Conservation (phyloP, 768 basidiomycete species). For the Rickenella mellea region DNA sequence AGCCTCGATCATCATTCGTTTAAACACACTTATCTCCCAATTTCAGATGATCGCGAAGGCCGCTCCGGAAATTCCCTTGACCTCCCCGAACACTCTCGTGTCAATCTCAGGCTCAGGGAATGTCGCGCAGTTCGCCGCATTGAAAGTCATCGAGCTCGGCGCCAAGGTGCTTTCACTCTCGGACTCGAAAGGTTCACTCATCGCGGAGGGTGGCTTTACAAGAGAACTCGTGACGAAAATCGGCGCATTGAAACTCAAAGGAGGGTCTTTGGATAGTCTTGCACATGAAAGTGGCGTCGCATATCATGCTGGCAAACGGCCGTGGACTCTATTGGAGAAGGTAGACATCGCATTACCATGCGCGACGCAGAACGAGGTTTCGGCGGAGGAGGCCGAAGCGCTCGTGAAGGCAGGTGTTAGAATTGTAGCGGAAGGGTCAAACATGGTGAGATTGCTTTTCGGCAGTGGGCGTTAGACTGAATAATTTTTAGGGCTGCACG, state of each 20-base stretch:
- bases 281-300: constrained; percentile 29
- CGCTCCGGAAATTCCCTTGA: constrained; percentile 46
- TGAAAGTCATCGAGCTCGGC: constrained; percentile 71
- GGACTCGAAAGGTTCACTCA: constrained; percentile 64
- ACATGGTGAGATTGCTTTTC: constrained; percentile 36
- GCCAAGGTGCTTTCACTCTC: constrained; percentile 62
- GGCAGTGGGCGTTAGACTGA: not conserved
- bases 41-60: constrained; percentile 44
- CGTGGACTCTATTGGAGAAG: constrained; percentile 57
- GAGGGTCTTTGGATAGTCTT: constrained; percentile 33
- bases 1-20: not conserved
- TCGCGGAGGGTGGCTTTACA: constrained; percentile 49
- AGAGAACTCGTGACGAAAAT: constrained; percentile 44
- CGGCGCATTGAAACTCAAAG: constrained; percentile 44
- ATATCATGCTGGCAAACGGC: constrained; percentile 47
- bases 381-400: constrained; percentile 57
- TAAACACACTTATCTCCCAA: not conserved
- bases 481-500: constrained; percentile 42
- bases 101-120: constrained; percentile 63
- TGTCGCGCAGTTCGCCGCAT: constrained; percentile 67
- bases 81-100: constrained; percentile 36
- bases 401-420: constrained; percentile 58
- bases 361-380: constrained; percentile 66
- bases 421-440: constrained; percentile 70
- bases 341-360: constrained; percentile 63